These are phyloP conservation scores for Lagerstroemia speciosa DNA, from an alignment of 345 rosid genomes.

Conservation along the genomic window DNA sequence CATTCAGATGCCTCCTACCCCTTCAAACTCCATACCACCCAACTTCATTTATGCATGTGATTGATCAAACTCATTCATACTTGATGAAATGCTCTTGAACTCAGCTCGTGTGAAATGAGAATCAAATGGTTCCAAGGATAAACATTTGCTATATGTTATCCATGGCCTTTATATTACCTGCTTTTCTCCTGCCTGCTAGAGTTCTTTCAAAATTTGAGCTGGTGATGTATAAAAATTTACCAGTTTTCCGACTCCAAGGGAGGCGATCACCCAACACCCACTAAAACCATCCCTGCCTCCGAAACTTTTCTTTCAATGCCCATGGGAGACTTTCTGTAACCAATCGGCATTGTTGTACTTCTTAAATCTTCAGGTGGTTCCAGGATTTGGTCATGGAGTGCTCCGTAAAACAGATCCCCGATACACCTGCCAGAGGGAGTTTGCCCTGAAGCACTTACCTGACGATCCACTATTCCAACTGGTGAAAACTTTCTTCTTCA, in stretches of 20 bases:
- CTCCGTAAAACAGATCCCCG: constrained; percentile 94
- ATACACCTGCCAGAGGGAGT: constrained; percentile 92
- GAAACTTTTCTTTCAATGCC: background rate
- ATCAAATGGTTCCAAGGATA: background rate
- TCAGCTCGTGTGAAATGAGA: too few species aligned
- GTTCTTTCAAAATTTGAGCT: background rate
- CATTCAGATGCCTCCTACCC: too few species aligned
- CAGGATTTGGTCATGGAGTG: constrained; percentile 98
- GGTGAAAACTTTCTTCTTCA: constrained; percentile 38
- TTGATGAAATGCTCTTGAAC: too few species aligned
- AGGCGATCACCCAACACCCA: too few species aligned
- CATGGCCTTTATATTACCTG: background rate
- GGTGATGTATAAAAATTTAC: too few species aligned
- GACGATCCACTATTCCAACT: constrained; percentile 91
- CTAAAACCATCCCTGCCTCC: too few species aligned
- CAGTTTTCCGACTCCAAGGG: too few species aligned
- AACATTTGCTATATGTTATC: background rate
- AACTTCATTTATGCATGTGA: too few species aligned
- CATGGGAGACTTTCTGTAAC: constrained; percentile 1
- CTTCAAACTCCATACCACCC: too few species aligned
- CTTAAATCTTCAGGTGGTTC: constrained; percentile 63
- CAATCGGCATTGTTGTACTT: background rate
- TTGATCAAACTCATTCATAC: too few species aligned
- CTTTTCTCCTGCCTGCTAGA: background rate
- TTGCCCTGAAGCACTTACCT: constrained; percentile 96